Base-by-base conservation (phyloP, 306 rosid genomes). In the Dalbergia cultrata region DNA sequence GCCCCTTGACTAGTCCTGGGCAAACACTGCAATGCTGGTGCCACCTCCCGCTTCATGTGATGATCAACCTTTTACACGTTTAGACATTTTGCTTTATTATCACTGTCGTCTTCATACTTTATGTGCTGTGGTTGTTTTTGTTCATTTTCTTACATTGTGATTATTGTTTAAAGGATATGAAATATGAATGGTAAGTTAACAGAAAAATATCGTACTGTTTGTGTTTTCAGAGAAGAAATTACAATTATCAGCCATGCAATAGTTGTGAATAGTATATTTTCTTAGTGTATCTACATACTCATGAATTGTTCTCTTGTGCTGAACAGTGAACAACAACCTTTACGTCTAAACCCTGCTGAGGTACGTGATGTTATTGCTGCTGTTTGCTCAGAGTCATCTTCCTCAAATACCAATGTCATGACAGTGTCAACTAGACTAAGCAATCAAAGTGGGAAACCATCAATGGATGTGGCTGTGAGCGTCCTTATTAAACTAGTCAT, bases 401-500 rank as follows among this genome's bases (percentile, higher is more conserved):
- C 87, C 60, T 85, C 90, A 66, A 87, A 81, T 61, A 63, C 89
- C 75, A 95, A 89, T 84, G 72, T 63, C 56, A 84, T 80, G 85
- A 87, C 90, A 73, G 73, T 85, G 79, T 82, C 99, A 66, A 83
- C 90, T 80, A 89, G 90, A 87, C 88, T 93, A 80, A 84, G 81
- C 88, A 92, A 83, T 82, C 89, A 80, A 79, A 78, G 90, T 77
- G 89, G 97, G 86, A 96, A 87, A 86, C 97, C 98, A 44, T 93
- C 98, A 16, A 90, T 93, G 83, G 99, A 96, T 83, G 98, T 94
- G 83, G 99, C 99, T 73, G 97, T 90, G 85, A 96, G 99, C 93
- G 99, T 96, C 88, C 97, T 96, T 72, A 90, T 96, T 77, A 96
- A 96, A 83, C 94, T 96, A 61, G 89, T 96, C 16, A 92, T 96